A percentile compares a stretch with the other conserved stretches of the same genome.
These are phyloP conservation scores for Neurospora discreta DNA, from an alignment of 495 filamentous ascomycete species.

Conservation along the genomic window DNA sequence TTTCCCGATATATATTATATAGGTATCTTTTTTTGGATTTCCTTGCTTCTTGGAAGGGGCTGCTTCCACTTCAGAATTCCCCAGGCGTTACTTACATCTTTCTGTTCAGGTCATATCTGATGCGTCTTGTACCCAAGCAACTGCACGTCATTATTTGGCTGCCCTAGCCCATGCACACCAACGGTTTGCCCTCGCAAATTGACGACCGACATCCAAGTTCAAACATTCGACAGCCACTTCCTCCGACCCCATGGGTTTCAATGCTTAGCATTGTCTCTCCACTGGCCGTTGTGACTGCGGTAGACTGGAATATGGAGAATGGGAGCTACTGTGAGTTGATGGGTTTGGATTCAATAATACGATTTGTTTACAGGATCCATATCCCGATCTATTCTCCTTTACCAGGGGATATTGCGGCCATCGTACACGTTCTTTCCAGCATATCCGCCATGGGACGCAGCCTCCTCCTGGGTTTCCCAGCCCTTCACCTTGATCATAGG, in stretches of 20 bases:
- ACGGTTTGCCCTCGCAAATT: neutral
- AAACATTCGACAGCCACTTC: neutral
- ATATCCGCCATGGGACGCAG: neutral
- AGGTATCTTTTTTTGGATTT: no score
- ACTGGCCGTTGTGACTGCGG: neutral
- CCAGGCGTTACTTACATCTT: neutral
- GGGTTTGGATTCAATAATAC: no score
- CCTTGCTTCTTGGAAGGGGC: no score
- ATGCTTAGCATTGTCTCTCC: no score
- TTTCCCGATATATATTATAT: no score
- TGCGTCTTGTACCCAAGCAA: neutral
- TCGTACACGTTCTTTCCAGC: neutral
- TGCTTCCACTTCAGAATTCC: no score
- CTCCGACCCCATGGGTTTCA: no score
- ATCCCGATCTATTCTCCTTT: neutral
- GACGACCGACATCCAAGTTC: neutral
- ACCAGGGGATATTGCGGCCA: neutral
- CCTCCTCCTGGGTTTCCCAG: conserved; percentile 22
- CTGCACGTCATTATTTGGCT: no score
- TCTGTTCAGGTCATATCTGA: neutral
- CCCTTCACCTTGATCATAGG: conserved; percentile 34
- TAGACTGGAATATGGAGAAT: neutral
- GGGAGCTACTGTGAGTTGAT: no score
- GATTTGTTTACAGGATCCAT: neutral
- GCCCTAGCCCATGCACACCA: no score